These are phyloP conservation scores for Micractinium sp. DNA, from an alignment of 139 green algal genomes.

Conservation along the genomic window DNA sequence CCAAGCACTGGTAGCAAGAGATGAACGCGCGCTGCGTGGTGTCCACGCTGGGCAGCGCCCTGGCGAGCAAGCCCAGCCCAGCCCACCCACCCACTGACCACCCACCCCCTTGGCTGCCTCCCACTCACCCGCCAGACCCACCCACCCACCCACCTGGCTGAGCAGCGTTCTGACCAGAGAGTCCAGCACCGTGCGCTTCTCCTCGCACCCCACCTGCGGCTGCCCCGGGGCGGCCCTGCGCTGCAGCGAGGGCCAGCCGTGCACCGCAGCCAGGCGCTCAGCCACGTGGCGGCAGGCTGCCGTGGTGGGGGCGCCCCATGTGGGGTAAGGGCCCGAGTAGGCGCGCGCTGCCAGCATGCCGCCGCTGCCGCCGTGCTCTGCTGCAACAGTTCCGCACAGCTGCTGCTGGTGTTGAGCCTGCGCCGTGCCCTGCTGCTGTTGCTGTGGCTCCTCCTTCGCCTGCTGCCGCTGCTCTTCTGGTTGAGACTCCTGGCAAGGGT, in stretches of 20 bases:
- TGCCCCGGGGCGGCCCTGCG: background rate
- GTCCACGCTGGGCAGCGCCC: too few species aligned
- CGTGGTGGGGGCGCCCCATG: background rate
- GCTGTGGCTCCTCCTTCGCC: too few species aligned
- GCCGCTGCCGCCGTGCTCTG: background rate
- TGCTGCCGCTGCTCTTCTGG: too few species aligned
- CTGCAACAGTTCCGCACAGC: background rate
- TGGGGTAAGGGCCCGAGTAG: background rate
- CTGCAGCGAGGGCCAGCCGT: constrained; percentile 11
- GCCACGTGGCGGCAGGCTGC: background rate
- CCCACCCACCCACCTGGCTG: background rate
- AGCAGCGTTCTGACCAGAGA: constrained; percentile 50
- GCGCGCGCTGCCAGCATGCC: background rate
- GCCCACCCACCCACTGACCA: too few species aligned
- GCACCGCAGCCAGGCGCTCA: constrained; percentile 23
- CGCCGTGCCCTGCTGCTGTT: too few species aligned
- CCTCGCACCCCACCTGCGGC: constrained; percentile 18
- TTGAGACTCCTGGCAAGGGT: background rate
- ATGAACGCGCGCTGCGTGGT: too few species aligned
- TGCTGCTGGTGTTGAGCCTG: background rate
- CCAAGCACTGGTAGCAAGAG: too few species aligned
- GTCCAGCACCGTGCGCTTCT: constrained; percentile 25
- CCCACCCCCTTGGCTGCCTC: too few species aligned
- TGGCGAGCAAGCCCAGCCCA: too few species aligned
- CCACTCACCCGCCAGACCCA: too few species aligned